Base-by-base conservation (phyloP, 1,139 yeast species). In the Petasospora fabianii region DNA sequence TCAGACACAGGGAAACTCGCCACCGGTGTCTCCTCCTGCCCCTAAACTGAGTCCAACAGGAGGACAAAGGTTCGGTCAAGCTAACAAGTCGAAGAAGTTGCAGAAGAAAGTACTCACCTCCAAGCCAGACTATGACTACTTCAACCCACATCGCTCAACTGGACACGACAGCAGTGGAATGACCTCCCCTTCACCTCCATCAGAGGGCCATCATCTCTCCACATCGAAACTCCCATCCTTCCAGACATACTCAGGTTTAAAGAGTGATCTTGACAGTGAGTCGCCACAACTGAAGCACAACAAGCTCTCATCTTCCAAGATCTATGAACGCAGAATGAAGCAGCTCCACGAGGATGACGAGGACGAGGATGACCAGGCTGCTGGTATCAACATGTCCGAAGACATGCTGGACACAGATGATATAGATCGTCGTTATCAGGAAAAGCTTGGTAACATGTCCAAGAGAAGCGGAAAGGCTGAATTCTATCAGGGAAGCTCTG, bases 61-160 rank as follows among this genome's bases (percentile, higher is more conserved):
- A 12, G 24, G 20, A 20, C 10, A 18, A n/a, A 17, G 19, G 16
- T 22, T 30, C 12, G 10, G 22, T 13, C 22, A n/a, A n/a, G n/a
- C 24, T 10, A 17, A 12, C 15, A 28, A 13, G 17, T 21, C 36
- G n/a, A 41, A 51, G 36, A 49, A 47, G 34, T 36, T 53, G 28
- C 54, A 53, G 41, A 52, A 48, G 35, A 35, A 42, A n/a, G 56
- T 51, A 3, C 48, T 54, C 6, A 44, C 51, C 10, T 39, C 52
- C 1, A 41, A 46, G 17, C 46, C 51, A 1, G 29, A 43, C 8
- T 38, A 41, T 19, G 55, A 50, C 27, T 42, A 48, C 30, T 46
- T 50, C 32, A 13, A 48, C 3, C 27, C 27, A 14, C 11, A 15
- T 11, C 27, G 34, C 6, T 13, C 10, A 5, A 22, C 13, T 22